Base-by-base conservation (phyloP, 768 basidiomycete genomes). In the Obba rivulosa region DNA sequence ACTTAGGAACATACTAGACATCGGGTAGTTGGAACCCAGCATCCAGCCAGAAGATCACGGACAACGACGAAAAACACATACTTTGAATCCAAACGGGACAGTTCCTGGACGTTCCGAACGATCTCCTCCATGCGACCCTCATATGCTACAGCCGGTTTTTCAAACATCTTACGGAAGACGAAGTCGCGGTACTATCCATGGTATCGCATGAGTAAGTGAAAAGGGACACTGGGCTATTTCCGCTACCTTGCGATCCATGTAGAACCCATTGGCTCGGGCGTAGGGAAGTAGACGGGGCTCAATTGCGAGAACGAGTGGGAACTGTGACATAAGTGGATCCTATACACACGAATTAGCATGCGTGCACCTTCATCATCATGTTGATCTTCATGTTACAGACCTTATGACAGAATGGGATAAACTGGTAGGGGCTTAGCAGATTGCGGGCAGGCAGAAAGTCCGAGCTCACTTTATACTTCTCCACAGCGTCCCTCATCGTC, bases 111-210 rank as follows among this genome's bases (percentile, higher is more conserved):
- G 58, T 87, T 87, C 16, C 73, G 68, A 11, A 80, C 73, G 44
- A 89, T 84, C 44, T 86, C 84, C 34, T 80, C 76, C 11, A 76
- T 69, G 36, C 75, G 73, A 21, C 72, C 71, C 16, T 81, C 81
- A 48, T 72, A 74, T 18, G 75, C 67, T 5, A 68, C 62, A 2
- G 73, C 56, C 16, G 74, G 72, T 52, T 79, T 78, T 63, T 87
- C 85, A 54, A 89, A 89, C 79, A 89, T 88, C 63, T 87, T 87
- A 41, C 87, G 83, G 62, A 90, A 88, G n/a, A 90, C 81, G 57
- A 88, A 90, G 60, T 89, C 81, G 40, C 86, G 85, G 62, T 89
- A 87, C 85, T 89, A 52, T 28, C 53, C 50, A 40, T 34, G 46
- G 46, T 25, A 51, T 28, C 23, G 43, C 38, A 22, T 17, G 10